These are phyloP conservation scores for Bacterosira constricta DNA, from an alignment of 108 stramenopile genomes.

Conservation along the genomic window DNA sequence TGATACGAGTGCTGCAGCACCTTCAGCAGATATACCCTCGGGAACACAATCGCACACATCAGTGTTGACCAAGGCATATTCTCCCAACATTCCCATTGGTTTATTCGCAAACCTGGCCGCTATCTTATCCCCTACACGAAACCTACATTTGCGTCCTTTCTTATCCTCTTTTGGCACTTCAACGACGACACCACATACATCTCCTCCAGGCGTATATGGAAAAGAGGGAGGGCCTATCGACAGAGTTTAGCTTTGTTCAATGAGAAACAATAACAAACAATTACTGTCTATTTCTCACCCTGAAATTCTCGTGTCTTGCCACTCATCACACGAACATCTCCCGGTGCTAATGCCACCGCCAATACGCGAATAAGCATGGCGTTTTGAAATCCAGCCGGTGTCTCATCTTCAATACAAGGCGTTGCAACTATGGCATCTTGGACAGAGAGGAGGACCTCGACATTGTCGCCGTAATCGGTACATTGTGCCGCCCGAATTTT, in stretches of 20 bases:
- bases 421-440: slow-evolving; percentile 48
- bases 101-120: slow-evolving; percentile 55
- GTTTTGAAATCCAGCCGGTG: slow-evolving; percentile 25
- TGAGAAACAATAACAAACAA: no score
- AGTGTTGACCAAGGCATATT: slow-evolving; percentile 54
- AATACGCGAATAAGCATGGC: slow-evolving; percentile 49
- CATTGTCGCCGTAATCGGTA: slow-evolving; percentile 53
- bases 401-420: slow-evolving; percentile 26
- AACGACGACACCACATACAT: slow-evolving; percentile 63
- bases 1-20: slow-evolving; percentile 57
- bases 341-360: slow-evolving; percentile 67
- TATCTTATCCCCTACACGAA: slow-evolving; percentile 60
- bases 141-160: slow-evolving; percentile 10
- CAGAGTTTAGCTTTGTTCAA: no score
- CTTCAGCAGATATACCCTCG: slow-evolving; percentile 42
- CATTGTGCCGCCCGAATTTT: slow-evolving; percentile 63
- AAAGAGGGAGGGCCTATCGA: slow-evolving; percentile 69
- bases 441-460: slow-evolving; percentile 57
- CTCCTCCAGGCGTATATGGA: slow-evolving; percentile 73
- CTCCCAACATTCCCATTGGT: slow-evolving; percentile 64
- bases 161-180: slow-evolving; percentile 43
- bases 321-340: slow-evolving; percentile 62
- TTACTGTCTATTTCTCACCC: no score
- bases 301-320: slow-evolving; percentile 64
- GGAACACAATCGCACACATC: slow-evolving; percentile 57